These are phyloP conservation scores for Acmispon strigosus DNA, from an alignment of 306 rosid species.

Conservation along the genomic window DNA sequence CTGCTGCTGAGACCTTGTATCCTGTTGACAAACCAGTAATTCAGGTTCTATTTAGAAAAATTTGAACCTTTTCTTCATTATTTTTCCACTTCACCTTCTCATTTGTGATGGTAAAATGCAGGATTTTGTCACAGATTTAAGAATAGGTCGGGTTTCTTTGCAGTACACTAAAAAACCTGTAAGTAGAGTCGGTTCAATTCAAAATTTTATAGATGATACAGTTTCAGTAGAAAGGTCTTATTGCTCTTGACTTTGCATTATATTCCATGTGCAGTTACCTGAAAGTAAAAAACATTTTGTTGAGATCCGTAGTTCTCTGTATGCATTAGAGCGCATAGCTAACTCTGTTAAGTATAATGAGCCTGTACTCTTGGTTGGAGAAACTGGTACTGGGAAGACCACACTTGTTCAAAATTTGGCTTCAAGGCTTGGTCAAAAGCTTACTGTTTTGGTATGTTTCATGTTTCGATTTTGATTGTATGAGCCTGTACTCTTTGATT, in stretches of 20 bases:
- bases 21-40: slow-evolving; percentile 63
- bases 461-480: neutral
- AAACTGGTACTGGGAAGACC: slow-evolving; percentile 98
- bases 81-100: slow-evolving; percentile 23
- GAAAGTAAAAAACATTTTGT: slow-evolving; percentile 49
- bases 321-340: slow-evolving; percentile 74
- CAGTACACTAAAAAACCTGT: slow-evolving; percentile 40
- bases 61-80: neutral
- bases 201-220: neutral
- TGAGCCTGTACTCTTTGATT: no score
- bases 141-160: slow-evolving; percentile 72
- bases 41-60: slow-evolving; percentile 45
- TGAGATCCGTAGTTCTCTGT: slow-evolving; percentile 68
- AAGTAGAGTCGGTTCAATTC: slow-evolving; percentile 26
- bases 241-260: slow-evolving; percentile 13
- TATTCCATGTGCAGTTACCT: slow-evolving; percentile 40
- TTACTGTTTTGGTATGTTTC: slow-evolving; percentile 76
- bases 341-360: slow-evolving; percentile 79
- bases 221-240: neutral
- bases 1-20: slow-evolving; percentile 52
- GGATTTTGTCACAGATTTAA: slow-evolving; percentile 47
- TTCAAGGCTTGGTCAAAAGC: slow-evolving; percentile 69
- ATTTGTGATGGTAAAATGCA: slow-evolving; percentile 37
- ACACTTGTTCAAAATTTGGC: slow-evolving; percentile 94
- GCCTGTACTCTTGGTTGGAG: slow-evolving; percentile 95